These are phyloP conservation scores for Coemansia sp. DNA, from an alignment of 192 early-diverging fungal genomes.

Conservation along the genomic window DNA sequence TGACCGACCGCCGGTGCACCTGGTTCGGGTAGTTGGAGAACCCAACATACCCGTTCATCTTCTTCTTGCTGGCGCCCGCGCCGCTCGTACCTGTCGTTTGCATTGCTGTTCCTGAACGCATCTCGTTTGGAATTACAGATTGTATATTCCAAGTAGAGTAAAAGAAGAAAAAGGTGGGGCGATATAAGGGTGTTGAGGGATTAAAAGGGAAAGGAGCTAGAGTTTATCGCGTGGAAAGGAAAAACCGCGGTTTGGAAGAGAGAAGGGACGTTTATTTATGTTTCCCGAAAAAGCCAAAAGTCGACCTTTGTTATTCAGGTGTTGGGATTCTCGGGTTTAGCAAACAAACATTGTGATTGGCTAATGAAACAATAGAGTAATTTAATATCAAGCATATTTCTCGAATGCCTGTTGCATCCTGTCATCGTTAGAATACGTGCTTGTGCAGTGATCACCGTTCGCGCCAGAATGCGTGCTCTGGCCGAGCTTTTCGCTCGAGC, in stretches of 20 bases:
- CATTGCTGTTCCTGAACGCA: conserved; percentile 20
- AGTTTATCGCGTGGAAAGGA: neutral
- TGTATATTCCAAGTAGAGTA: neutral
- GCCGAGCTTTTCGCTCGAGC: neutral
- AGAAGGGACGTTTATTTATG: neutral
- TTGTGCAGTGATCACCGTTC: neutral
- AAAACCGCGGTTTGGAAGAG: neutral
- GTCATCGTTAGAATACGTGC: neutral
- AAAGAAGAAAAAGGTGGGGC: neutral
- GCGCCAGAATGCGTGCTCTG: neutral
- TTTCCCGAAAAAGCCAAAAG: neutral
- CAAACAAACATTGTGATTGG: neutral
- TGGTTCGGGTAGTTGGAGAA: conserved; percentile 93
- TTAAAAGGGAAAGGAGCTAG: neutral
- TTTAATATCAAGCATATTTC: neutral
- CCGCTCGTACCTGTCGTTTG: conserved; percentile 6
- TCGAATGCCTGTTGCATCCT: neutral
- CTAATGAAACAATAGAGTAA: neutral
- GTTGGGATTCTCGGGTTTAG: neutral
- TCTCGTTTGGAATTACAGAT: conserved; percentile 3
- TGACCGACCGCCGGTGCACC: conserved; percentile 88
- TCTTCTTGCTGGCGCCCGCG: conserved; percentile 48
- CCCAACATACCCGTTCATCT: conserved; percentile 84
- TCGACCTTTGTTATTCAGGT: neutral
- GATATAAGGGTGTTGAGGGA: neutral